Evolutionary conservation across 352 stramenopile species (phyloP), one percentile per base, ranked within the genome.

Genomic region (Globisporangium barbulae): DNA sequence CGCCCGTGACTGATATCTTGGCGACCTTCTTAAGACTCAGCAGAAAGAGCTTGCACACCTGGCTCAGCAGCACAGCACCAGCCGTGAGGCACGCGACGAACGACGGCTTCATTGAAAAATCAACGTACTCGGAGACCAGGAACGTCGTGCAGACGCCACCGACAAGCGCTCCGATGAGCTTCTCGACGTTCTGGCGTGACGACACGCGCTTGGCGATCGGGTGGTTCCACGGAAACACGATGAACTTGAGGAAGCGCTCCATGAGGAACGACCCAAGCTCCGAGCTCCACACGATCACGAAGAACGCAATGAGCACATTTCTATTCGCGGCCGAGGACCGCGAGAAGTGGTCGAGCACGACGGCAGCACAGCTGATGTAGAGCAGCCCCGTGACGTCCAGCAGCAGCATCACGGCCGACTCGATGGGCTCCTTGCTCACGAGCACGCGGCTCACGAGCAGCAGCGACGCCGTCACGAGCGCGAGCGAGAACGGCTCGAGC

Each of bases 11-110:
- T 3, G 71, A 62, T 17, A 88, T 60, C 48, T 79, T 77, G 55
- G 76, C 76, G 8, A 90, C 64, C 54, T 88, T 87, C 63, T 90
- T 88, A 54, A 90, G 65, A 50, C 78, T 85, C 17, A 83, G 53
- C 3, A 90, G 72, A 57, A 85, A 78, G 37, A 90, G 68, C 35
- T 90, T 90, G 48, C 68, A 71, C 0, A 85, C 35, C n/a, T 88
- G 77, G 9, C 76, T 76, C 50, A 76, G 71, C 3, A 74, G 28
- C 28, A 84, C 76, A 0, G 81, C 78, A 0, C 54, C 70, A 8
- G 54, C 68, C 15, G 71, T 66, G 6, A 85, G 52, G 22, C 73
- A 49, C 7, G 74, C 70, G 12, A 84, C 71, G 13, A 73, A 67
- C 0, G 45, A 35, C 12, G 71, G 67, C 8, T 61, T 37, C 65